Percentiles rank a stretch among this genome's conserved stretches.
These are phyloP conservation scores for Ophiostoma pallidulum DNA, from an alignment of 2,329 filamentous ascomycete genomes.

Conservation along the genomic window DNA sequence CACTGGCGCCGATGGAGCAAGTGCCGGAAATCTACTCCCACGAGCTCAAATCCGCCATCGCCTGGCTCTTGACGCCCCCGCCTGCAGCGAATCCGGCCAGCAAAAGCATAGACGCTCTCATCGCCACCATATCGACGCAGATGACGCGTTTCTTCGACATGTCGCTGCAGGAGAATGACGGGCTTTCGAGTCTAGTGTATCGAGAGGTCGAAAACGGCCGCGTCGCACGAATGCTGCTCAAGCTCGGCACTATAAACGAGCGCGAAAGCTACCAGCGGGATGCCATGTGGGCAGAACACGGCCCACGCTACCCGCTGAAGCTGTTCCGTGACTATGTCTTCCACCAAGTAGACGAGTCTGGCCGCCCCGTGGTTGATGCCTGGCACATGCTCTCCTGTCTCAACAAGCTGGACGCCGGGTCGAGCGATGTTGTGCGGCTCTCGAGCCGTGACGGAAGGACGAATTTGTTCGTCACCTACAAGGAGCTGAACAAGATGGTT, in stretches of 20 bases:
- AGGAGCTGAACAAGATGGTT: slow-evolving; percentile 67
- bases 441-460: slow-evolving; percentile 87
- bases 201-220: slow-evolving; percentile 86
- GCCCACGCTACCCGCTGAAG: slow-evolving; percentile 85
- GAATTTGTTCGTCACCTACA: slow-evolving; percentile 79
- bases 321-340: slow-evolving; percentile 96
- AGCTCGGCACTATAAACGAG: slow-evolving; percentile 83
- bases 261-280: slow-evolving; percentile 57
- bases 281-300: slow-evolving; percentile 78
- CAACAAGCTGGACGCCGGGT: slow-evolving; percentile 87
- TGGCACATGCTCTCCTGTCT: slow-evolving; percentile 79
- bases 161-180: slow-evolving; percentile 69
- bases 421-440: slow-evolving; percentile 75
- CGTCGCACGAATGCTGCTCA: slow-evolving; percentile 66
- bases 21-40: slow-evolving; percentile 64
- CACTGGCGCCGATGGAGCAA: slow-evolving; percentile 64
- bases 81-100: slow-evolving; percentile 34
- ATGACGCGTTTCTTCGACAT: slow-evolving; percentile 68
- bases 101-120: slow-evolving; percentile 71
- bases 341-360: slow-evolving; percentile 82
- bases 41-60: slow-evolving; percentile 68
- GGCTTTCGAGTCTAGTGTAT: slow-evolving; percentile 59
- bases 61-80: slow-evolving; percentile 68
- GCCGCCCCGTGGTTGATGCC: slow-evolving; percentile 73
- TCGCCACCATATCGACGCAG: slow-evolving; percentile 69